Base-by-base conservation (phyloP, 768 basidiomycete species). In the Dictyophora rubrovolvata region DNA sequence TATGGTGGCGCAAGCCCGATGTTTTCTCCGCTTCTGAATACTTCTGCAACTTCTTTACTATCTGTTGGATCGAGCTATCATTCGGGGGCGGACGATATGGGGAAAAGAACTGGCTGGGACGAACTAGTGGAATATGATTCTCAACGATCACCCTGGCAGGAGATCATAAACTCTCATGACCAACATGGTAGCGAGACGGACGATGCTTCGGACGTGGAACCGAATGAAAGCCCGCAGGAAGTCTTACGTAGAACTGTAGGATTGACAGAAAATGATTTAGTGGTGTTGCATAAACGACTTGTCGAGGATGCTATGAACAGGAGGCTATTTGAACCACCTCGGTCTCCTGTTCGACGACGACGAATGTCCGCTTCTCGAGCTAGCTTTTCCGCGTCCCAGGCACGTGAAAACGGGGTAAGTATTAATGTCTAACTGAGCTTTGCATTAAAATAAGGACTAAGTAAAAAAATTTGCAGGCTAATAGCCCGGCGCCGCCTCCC, bases 61-160 rank as follows among this genome's bases (percentile, higher is more conserved):
- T 90, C 89, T 10, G 78, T 77, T 36, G 88, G 90, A 16, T 93
- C 90, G 2, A 92, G 90, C 69, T 92, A 88, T 69, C 89, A 91
- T 67, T 89, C 89, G 4, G 84, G 79, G 79, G 86, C 89, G 57
- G 83, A 72, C 20, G 82, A 71, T 52, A 71, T 84, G 60, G 73
- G 72, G 63, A 79, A 79, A 59, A 52, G 50, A 82, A 85, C 62
- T 75, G 75, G 49, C 37, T 57, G 61, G 59, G 54, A 56, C 51
- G 23, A 87, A 21, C 82, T 89, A 67, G 75, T 70, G 36, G 79
- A 80, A 54, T 68, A 73, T 9, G 80, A 81, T 51, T 67, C 74
- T 22, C 73, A 75, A 52, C 77, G 77, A 35, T 72, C 79, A 34
- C 72, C 77, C 2, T 90, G 86, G 87, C 83, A 85, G 68, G 85